A percentile compares a stretch with the other conserved stretches of the same genome.
These are phyloP conservation scores for Dimargaris cristalligena DNA, from an alignment of 192 early-diverging fungal genomes.

Conservation along the genomic window DNA sequence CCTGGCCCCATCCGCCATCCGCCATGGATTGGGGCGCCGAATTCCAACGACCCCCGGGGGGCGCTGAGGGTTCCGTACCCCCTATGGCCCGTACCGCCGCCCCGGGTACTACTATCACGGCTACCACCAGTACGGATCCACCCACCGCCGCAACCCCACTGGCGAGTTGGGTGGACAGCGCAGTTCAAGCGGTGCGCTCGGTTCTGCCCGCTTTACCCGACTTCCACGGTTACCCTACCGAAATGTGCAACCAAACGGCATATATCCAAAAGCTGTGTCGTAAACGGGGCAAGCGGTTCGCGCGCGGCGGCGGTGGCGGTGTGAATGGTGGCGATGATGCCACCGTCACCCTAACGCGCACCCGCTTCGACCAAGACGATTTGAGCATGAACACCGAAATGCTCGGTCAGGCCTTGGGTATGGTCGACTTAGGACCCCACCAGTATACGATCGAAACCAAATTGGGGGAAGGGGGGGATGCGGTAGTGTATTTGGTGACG, in stretches of 20 bases:
- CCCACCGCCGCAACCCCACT: no score
- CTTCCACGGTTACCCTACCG: background rate
- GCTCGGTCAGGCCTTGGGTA: constrained; percentile 8
- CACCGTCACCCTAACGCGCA: background rate
- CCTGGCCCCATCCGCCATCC: no score
- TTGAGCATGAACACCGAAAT: constrained; percentile 11
- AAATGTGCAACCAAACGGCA: background rate
- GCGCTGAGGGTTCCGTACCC: no score
- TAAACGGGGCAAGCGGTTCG: background rate
- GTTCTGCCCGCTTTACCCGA: background rate
- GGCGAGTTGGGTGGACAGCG: no score
- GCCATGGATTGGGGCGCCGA: no score
- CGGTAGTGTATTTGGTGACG: constrained; percentile 7
- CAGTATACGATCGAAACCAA: constrained; percentile 8
- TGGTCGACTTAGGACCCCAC: constrained; percentile 6
- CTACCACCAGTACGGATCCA: no score
- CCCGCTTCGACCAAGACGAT: constrained; percentile 4
- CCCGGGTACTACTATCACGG: no score
- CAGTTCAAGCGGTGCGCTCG: background rate
- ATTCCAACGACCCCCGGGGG: no score
- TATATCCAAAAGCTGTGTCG: background rate
- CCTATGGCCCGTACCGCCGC: no score
- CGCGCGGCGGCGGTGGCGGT: background rate
- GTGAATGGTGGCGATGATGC: background rate
- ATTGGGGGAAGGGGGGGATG: constrained; percentile 10